A percentile compares a stretch with the other conserved stretches of the same genome.
Evolutionary conservation across 1,139 yeast species (phyloP).

Genomic region (Hyphopichia khmerensis): DNA sequence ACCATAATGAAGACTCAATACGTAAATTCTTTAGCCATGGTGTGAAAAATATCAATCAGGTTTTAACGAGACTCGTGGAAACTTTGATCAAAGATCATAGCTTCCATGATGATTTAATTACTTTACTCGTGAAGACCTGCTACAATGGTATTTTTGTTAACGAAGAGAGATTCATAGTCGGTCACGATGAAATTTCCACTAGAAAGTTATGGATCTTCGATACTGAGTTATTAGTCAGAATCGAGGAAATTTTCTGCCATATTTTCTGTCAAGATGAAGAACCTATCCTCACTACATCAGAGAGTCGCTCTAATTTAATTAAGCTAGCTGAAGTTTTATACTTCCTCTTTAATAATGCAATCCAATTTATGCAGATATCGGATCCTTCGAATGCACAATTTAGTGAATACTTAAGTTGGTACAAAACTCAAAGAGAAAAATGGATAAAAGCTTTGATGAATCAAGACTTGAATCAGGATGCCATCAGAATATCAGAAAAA

Average conservation of each 20-base stretch:
- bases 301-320: slow-evolving; percentile 18
- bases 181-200: slow-evolving; percentile 17
- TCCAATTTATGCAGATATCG: slow-evolving; percentile 29
- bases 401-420: slow-evolving; percentile 36
- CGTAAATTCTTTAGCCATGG: slow-evolving; percentile 30
- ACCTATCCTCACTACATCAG: slow-evolving; percentile 12
- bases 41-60: slow-evolving; percentile 30
- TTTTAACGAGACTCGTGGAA: slow-evolving; percentile 36
- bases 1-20: slow-evolving; percentile 16
- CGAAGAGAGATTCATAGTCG: slow-evolving; percentile 34
- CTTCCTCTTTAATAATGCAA: slow-evolving; percentile 38
- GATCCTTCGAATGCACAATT: slow-evolving; percentile 22
- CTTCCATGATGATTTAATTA: slow-evolving; percentile 23
- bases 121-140: slow-evolving; percentile 35
- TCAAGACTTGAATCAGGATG: slow-evolving; percentile 49
- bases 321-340: slow-evolving; percentile 33
- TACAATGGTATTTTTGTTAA: slow-evolving; percentile 44
- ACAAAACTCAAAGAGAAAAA: slow-evolving; percentile 23
- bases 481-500: slow-evolving; percentile 63
- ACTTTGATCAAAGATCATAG: slow-evolving; percentile 16
- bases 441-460: slow-evolving; percentile 60
- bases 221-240: slow-evolving; percentile 29
- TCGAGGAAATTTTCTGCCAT: slow-evolving; percentile 32
- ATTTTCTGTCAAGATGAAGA: slow-evolving; percentile 14
- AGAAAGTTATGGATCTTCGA: slow-evolving; percentile 43